Evolutionary conservation across 1,284 basidiomycete genomes (phyloP), one percentile per base, ranked within the genome.

Genomic region (Schizophyllum amplum): DNA sequence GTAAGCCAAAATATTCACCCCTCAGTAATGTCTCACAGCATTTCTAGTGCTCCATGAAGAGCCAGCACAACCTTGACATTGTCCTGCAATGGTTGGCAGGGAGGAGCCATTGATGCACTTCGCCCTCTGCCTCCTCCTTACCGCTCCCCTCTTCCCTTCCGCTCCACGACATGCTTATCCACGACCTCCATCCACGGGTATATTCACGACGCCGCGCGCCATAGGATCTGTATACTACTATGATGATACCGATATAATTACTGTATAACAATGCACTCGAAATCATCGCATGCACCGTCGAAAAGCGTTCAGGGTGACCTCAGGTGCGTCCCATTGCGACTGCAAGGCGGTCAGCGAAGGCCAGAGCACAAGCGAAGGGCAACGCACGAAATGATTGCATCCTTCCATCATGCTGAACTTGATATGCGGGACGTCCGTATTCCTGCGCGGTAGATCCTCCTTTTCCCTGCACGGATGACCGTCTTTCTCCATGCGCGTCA

Each of bases 51-150:
- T 94, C 92, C 17, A 94, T 95, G 87, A 95, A 95, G 73, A 94
- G 86, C 63, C 91, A 93, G 71, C 90, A 95, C 68, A 97, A 97
- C 67, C 76, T 98, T 20, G 86, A 88, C 63, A 88, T 90, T 55
- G 81, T 89, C 15, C 67, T 90, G 20, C 81, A 88, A 67, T 90
- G 87, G 87, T 72, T 90, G 47, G 74, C 84, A 50, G 79, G 76
- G 33, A 77, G 80, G 50, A 79, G 86, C 64, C 87, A 87, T 66
- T 87, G 64, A 68, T 49, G 20, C 47, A 57, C 56, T 47, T 54
- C 11, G 48, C n/a, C 27, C 42, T 22, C 51, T 17, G 15, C 21
- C 47, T 49, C 33, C 54, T 54, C 51, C 51, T n/a, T n/a, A n/a
- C n/a, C n/a, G n/a, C n/a, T n/a, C n/a, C n/a, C n/a, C n/a, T n/a